These are phyloP conservation scores for Penicillium sp. DNA, from an alignment of 2,329 filamentous ascomycete genomes.

Conservation along the genomic window DNA sequence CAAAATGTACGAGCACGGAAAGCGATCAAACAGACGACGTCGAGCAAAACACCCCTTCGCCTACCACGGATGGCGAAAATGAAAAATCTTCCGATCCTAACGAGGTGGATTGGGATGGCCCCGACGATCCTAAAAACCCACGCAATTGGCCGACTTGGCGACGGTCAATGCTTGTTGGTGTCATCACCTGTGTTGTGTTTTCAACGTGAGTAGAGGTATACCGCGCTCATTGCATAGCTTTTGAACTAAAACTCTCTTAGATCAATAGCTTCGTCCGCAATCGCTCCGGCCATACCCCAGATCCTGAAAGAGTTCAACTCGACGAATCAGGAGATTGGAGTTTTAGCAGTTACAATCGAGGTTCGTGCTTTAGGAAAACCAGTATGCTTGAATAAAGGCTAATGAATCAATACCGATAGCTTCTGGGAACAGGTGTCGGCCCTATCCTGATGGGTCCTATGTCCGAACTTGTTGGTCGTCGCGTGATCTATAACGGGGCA, in stretches of 20 bases:
- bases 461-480: constrained; percentile 11
- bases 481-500: constrained; percentile 8
- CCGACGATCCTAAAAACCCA: constrained; percentile 9
- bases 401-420: neutral
- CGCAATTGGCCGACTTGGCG: constrained; percentile 10
- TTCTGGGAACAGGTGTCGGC: constrained; percentile 8
- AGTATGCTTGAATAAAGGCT: no score
- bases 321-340: neutral
- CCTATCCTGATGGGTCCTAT: constrained; percentile 10
- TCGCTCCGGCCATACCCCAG: constrained; percentile 4
- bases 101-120: constrained; percentile 8
- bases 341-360: constrained; percentile 2
- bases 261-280: constrained; percentile 4
- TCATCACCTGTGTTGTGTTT: constrained; percentile 8
- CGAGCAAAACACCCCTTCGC: neutral
- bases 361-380: neutral
- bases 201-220: constrained; percentile 2
- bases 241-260: neutral
- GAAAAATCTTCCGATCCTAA: neutral
- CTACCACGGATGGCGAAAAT: neutral
- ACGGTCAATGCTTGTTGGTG: constrained; percentile 6
- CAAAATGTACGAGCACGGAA: neutral
- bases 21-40: neutral
- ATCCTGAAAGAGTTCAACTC: constrained; percentile 5
- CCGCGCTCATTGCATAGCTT: neutral